A percentile compares a stretch with the other conserved stretches of the same genome.
phyloP scores from a whole-genome alignment of 768 basidiomycete species.

The Artomyces pyxidatus region DNA sequence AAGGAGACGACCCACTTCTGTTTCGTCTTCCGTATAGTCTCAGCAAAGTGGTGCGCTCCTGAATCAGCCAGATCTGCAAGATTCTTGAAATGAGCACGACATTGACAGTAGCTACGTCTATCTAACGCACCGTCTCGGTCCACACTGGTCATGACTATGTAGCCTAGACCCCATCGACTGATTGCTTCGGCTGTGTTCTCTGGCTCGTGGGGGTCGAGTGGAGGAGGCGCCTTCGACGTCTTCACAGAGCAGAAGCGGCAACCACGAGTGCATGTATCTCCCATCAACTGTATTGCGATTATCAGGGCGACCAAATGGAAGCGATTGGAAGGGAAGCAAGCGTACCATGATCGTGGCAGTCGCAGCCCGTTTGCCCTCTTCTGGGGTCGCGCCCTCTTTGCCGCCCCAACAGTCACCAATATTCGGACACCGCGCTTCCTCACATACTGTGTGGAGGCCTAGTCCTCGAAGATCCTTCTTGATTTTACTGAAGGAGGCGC shows the following conservation, averaged over 20 bases:
- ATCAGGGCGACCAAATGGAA: background rate
- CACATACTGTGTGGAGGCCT: slow-evolving; percentile 91
- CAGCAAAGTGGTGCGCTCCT: slow-evolving; percentile 90
- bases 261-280: slow-evolving; percentile 96
- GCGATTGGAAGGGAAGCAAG: background rate
- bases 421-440: slow-evolving; percentile 97
- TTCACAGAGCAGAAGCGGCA: slow-evolving; percentile 98
- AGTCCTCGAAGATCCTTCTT: slow-evolving; percentile 93
- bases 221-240: slow-evolving; percentile 81
- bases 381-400: slow-evolving; percentile 52
- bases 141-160: slow-evolving; percentile 94
- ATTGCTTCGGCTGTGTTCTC: slow-evolving; percentile 99
- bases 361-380: slow-evolving; percentile 71
- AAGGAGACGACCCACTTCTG: slow-evolving; percentile 65
- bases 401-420: slow-evolving; percentile 99
- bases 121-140: slow-evolving; percentile 80
- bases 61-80: slow-evolving; percentile 88
- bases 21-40: slow-evolving; percentile 92
- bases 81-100: no score
- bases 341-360: slow-evolving; percentile 98
- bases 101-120: no score
- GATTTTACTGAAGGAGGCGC: slow-evolving; percentile 81
- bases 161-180: slow-evolving; percentile 94
- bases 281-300: slow-evolving; percentile 69
- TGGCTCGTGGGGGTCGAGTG: slow-evolving; percentile 92